Base-by-base conservation (phyloP, 177 flowering plant species). In the Vitis hybrid region DNA sequence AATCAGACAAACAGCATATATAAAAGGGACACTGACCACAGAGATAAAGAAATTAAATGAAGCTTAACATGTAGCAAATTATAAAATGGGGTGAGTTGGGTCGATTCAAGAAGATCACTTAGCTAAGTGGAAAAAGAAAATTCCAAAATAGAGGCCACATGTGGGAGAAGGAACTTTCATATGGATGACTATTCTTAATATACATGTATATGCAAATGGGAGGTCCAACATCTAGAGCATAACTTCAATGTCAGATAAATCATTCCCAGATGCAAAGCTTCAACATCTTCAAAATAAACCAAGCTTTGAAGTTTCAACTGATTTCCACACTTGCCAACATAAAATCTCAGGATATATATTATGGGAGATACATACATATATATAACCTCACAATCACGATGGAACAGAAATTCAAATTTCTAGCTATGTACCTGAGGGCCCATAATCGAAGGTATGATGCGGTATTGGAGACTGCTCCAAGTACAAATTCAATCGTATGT, bases 401-500 rank as follows among this genome's bases (percentile, higher is more conserved):
- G 67, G 22, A 57, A 56, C n/a, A 44, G 3, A 56, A 65, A n/a
- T 55, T 71, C 13, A 50, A 58, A 38, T 52, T 47, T n/a, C 22
- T 38, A 55, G 38, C 13, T 24, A 53, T 73, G 24, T 83, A 95
- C 99, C 99, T 95, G 78, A 95, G 90, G 57, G 99, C 98, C 99
- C 99, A 95, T 51, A 95, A 75, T 64, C 99, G 92, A 78, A 95
- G 95, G 77, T 95, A 95, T 2, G 99, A 95, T 72, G 99, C 99
- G 5, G 99, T 95, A 75, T 95, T 95, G 52, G 99, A 95, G 65
- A 95, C 91, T 64, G 98, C 91, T 58, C 98, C 99, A 64, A 95
- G 97, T 31, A 95, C 99, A 79, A 95, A 95, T 69, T 95, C 99
- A 51, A 95, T 95, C 11, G 99, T 91, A 77, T 95, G 99, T n/a